These are phyloP conservation scores for Pichia pseudocactophila DNA, from an alignment of 805 yeast species.

Conservation along the genomic window DNA sequence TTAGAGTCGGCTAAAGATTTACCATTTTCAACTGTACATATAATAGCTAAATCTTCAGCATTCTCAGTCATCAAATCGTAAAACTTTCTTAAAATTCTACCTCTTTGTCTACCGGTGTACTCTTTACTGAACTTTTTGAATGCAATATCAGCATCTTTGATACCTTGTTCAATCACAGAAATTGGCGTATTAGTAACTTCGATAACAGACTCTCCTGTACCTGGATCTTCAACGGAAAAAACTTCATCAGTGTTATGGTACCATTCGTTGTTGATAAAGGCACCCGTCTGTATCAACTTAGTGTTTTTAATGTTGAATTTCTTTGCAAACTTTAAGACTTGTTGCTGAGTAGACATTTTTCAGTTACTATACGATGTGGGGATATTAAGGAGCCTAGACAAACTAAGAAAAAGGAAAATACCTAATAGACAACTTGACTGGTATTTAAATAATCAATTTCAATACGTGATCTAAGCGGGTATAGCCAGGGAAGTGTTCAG, in stretches of 20 bases:
- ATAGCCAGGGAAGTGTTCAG: no score
- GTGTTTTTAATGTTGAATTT: conserved; percentile 34
- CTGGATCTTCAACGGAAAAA: conserved; percentile 73
- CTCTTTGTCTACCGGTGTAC: conserved; percentile 49
- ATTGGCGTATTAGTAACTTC: conserved; percentile 45
- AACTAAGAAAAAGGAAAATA: no score
- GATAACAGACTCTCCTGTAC: conserved; percentile 43
- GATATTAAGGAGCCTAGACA: no score
- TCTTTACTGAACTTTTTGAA: conserved; percentile 53
- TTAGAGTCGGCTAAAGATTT: conserved; percentile 57
- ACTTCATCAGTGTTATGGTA: conserved; percentile 31
- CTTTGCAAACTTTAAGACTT: conserved; percentile 21
- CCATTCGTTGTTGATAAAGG: conserved; percentile 73
- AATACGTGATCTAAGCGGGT: no score
- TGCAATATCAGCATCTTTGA: conserved; percentile 60
- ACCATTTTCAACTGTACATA: conserved; percentile 74
- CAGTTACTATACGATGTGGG: no score
- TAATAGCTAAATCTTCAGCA: conserved; percentile 53
- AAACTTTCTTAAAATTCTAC: conserved; percentile 44
- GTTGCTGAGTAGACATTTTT: conserved; percentile 23
- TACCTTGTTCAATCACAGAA: conserved; percentile 45
- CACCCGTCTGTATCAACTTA: conserved; percentile 48
- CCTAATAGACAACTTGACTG: no score
- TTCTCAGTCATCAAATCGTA: conserved; percentile 63
- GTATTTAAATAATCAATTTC: no score